Evolutionary conservation across 1,139 yeast species (phyloP).

Genomic region (Geotrichum siamense): DNA sequence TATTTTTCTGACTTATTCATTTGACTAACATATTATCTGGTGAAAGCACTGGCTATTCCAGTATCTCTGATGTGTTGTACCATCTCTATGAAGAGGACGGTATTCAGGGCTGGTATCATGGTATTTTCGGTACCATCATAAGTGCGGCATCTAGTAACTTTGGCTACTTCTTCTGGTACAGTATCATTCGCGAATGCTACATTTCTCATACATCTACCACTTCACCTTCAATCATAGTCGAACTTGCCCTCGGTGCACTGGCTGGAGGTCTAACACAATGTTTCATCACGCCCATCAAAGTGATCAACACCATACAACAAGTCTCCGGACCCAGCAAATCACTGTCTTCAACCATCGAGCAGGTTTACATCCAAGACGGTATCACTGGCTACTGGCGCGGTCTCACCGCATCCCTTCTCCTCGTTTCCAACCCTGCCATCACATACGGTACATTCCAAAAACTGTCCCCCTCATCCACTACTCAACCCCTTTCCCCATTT

Average conservation of each 20-base stretch:
- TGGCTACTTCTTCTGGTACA: slow-evolving; percentile 77
- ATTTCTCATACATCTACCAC: slow-evolving; percentile 41
- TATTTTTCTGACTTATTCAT: neutral
- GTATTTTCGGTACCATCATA: slow-evolving; percentile 58
- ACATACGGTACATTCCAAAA: slow-evolving; percentile 79
- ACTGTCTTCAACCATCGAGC: slow-evolving; percentile 44
- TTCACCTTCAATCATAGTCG: slow-evolving; percentile 39
- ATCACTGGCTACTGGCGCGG: slow-evolving; percentile 75
- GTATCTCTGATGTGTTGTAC: slow-evolving; percentile 50
- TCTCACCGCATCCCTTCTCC: slow-evolving; percentile 68
- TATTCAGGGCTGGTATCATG: slow-evolving; percentile 63
- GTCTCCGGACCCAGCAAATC: slow-evolving; percentile 34
- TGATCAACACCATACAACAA: slow-evolving; percentile 78
- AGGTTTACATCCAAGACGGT: slow-evolving; percentile 58
- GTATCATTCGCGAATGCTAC: neutral
- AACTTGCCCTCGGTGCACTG: slow-evolving; percentile 64
- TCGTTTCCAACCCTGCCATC: slow-evolving; percentile 77
- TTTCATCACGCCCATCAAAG: slow-evolving; percentile 76
- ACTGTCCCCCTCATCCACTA: slow-evolving; percentile 45
- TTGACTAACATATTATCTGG: neutral
- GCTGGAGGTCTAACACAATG: slow-evolving; percentile 81
- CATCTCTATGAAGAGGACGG: slow-evolving; percentile 56
- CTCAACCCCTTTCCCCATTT: slow-evolving; percentile 48
- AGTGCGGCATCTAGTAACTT: slow-evolving; percentile 77
- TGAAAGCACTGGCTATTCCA: slow-evolving; percentile 29